phyloP scores from a whole-genome alignment of 2,329 filamentous ascomycete species.

The Monosporascus cannonballus region DNA sequence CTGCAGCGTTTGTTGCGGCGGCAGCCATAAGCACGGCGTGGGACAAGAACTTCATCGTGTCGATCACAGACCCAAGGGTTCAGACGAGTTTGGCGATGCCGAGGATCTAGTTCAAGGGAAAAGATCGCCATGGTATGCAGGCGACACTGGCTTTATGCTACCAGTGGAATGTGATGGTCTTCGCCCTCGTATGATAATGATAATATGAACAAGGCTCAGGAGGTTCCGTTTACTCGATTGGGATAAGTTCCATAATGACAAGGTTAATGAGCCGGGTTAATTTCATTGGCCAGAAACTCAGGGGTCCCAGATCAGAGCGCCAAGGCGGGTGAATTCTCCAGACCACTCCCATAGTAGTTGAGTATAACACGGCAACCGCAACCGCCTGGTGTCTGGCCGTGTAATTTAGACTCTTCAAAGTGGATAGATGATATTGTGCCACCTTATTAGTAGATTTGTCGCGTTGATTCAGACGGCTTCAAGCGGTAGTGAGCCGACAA shows the following conservation, averaged over 20 bases:
- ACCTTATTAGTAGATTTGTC: neutral
- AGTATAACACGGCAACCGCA: slow-evolving; percentile 6
- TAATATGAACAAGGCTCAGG: slow-evolving; percentile 8
- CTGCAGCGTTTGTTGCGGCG: slow-evolving; percentile 32
- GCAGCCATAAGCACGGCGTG: slow-evolving; percentile 28
- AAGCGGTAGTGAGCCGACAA: neutral
- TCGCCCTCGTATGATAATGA: neutral
- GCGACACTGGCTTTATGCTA: slow-evolving; percentile 12
- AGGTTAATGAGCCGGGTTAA: slow-evolving; percentile 14
- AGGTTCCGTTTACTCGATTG: slow-evolving; percentile 14
- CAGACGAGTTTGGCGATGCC: neutral
- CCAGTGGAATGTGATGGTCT: neutral
- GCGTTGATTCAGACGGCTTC: neutral
- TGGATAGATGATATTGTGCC: neutral
- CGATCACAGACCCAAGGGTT: slow-evolving; percentile 1
- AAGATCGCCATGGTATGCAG: slow-evolving; percentile 11
- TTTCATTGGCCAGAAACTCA: slow-evolving; percentile 16
- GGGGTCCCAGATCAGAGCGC: slow-evolving; percentile 14
- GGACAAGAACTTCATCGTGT: slow-evolving; percentile 31
- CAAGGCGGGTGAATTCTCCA: slow-evolving; percentile 20
- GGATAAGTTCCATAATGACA: slow-evolving; percentile 12
- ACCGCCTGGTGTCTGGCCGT: slow-evolving; percentile 4
- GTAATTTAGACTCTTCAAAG: neutral
- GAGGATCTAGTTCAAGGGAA: slow-evolving; percentile 6
- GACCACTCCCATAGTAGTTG: slow-evolving; percentile 15